A percentile compares a stretch with the other conserved stretches of the same genome.
These are phyloP conservation scores for Thelephora terrestris DNA, from an alignment of 1,284 basidiomycete genomes.

Conservation along the genomic window DNA sequence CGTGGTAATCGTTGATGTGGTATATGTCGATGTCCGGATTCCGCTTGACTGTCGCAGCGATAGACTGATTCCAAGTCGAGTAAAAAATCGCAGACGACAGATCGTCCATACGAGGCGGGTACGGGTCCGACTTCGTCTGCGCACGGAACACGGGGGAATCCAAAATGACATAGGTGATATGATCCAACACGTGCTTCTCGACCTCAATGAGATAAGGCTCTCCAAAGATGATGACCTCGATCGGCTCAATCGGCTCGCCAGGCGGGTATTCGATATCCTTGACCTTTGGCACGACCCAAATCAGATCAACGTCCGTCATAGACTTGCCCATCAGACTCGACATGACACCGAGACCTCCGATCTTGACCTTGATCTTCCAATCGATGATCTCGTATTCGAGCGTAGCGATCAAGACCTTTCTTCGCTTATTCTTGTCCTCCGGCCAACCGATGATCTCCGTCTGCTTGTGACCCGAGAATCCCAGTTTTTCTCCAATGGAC, in stretches of 20 bases:
- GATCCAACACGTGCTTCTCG: slow-evolving; percentile 84
- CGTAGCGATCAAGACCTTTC: slow-evolving; percentile 84
- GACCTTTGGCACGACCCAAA: slow-evolving; percentile 91
- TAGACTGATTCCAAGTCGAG: slow-evolving; percentile 94
- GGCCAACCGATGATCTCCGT: slow-evolving; percentile 83
- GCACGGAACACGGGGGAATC: slow-evolving; percentile 93
- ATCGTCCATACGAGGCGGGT: slow-evolving; percentile 93
- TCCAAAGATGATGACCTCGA: slow-evolving; percentile 92
- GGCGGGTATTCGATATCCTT: slow-evolving; percentile 86
- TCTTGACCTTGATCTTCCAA: slow-evolving; percentile 95
- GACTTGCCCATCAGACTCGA: too few relatives aligned
- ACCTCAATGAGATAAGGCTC: slow-evolving; percentile 92
- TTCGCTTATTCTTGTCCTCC: slow-evolving; percentile 79
- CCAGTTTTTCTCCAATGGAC: slow-evolving; percentile 40
- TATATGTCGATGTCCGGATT: slow-evolving; percentile 83
- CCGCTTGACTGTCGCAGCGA: slow-evolving; percentile 80
- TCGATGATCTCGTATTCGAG: slow-evolving; percentile 93
- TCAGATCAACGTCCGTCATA: slow-evolving; percentile 88
- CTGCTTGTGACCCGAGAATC: slow-evolving; percentile 35
- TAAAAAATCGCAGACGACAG: slow-evolving; percentile 93
- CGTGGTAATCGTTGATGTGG: slow-evolving; percentile 88
- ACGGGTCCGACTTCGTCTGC: slow-evolving; percentile 88
- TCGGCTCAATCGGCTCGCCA: slow-evolving; percentile 84
- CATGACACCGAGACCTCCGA: too few relatives aligned
- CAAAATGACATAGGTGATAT: slow-evolving; percentile 88